A percentile compares a stretch with the other conserved stretches of the same genome.
These are phyloP conservation scores for Ilex aquifolium DNA, from an alignment of 257 asterid genomes.

Conservation along the genomic window DNA sequence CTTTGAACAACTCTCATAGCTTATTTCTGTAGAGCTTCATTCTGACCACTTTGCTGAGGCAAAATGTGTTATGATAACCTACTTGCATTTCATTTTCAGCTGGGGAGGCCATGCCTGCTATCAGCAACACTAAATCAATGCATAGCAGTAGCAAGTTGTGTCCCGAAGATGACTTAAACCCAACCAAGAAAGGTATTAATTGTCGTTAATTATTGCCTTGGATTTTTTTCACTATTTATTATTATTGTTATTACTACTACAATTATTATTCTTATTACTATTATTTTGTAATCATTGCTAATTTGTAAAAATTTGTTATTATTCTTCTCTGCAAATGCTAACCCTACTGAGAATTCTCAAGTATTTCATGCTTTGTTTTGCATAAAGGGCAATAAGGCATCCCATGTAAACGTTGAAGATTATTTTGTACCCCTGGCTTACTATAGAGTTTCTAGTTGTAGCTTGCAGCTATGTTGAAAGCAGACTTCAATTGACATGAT, in stretches of 20 bases:
- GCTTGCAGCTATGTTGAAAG: too few relatives aligned
- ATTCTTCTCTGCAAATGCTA: too few relatives aligned
- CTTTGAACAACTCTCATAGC: not conserved
- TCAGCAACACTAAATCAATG: constrained; percentile 10
- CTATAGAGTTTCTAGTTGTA: too few relatives aligned
- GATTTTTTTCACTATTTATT: not conserved
- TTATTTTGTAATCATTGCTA: too few relatives aligned
- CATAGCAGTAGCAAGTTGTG: constrained; percentile 12
- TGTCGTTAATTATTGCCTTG: not conserved
- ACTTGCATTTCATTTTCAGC: constrained; percentile 4
- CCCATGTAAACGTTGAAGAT: too few relatives aligned
- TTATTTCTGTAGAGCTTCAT: not conserved
- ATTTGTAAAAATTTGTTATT: too few relatives aligned
- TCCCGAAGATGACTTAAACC: constrained; percentile 23
- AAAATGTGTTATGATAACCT: too few relatives aligned
- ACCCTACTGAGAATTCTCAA: constrained; percentile 1
- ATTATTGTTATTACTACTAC: not conserved
- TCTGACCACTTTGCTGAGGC: too few relatives aligned
- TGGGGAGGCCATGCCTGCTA: constrained; percentile 16
- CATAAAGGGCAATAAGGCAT: too few relatives aligned
- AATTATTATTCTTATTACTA: too few relatives aligned
- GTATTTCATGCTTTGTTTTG: constrained; percentile 1
- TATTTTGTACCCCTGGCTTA: too few relatives aligned
- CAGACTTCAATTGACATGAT: too few relatives aligned
- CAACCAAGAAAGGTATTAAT: constrained; percentile 33